Evolutionary conservation across 257 asterid genomes (phyloP).

Genomic region (Solanum okadae): DNA sequence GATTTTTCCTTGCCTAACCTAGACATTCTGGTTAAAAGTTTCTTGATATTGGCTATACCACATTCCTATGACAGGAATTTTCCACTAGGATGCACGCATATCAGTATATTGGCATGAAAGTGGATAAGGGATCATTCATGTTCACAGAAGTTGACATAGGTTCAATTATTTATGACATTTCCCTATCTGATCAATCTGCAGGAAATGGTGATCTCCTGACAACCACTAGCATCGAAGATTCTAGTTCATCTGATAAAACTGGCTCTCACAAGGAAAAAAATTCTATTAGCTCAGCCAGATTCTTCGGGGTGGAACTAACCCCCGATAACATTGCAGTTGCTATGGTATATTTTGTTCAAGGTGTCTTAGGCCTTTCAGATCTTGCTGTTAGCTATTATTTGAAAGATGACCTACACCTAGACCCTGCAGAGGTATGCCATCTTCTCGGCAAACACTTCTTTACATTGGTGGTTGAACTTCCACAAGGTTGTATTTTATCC

Average conservation of each 20-base stretch:
- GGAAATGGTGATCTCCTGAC: slow-evolving; percentile 43
- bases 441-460: neutral
- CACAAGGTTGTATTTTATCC: neutral
- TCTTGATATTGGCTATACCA: neutral
- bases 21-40: neutral
- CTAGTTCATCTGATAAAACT: slow-evolving; percentile 32
- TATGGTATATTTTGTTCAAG: slow-evolving; percentile 98
- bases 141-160: neutral
- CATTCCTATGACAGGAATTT: neutral
- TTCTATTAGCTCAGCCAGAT: slow-evolving; percentile 34
- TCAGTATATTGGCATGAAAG: neutral
- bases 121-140: neutral
- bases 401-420: slow-evolving; percentile 92
- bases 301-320: slow-evolving; percentile 82
- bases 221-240: slow-evolving; percentile 36
- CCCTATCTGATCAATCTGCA: slow-evolving; percentile 19
- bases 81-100: neutral
- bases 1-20: neutral
- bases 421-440: slow-evolving; percentile 89
- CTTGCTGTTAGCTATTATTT: slow-evolving; percentile 88
- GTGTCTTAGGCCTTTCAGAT: slow-evolving; percentile 84
- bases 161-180: neutral
- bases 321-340: slow-evolving; percentile 93
- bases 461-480: neutral
- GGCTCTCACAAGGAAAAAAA: slow-evolving; percentile 33